Evolutionary conservation across 169 alveolate genomes (phyloP).

Genomic region (Cardiosporidium cionae): DNA sequence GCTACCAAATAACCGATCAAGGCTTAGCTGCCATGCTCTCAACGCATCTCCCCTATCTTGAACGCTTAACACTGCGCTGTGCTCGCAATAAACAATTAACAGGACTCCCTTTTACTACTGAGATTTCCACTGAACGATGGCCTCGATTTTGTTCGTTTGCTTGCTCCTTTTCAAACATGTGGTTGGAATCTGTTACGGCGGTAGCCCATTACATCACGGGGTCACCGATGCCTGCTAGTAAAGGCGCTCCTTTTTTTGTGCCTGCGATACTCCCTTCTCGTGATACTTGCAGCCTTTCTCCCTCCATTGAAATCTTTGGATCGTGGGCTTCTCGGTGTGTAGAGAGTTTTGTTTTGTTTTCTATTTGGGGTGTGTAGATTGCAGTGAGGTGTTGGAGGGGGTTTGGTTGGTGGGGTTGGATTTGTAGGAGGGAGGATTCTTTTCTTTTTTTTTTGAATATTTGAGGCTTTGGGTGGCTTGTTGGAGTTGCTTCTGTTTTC

Average conservation of each 20-base stretch:
- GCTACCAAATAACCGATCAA: constrained; percentile 68
- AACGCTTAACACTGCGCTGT: constrained; percentile 61
- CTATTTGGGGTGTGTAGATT: neutral
- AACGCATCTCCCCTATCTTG: constrained; percentile 63
- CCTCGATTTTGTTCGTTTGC: constrained; percentile 60
- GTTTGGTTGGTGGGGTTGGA: neutral
- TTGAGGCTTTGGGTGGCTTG: no score
- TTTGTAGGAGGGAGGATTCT: neutral
- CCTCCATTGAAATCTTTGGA: neutral
- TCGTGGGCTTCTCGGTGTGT: neutral
- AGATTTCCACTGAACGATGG: constrained; percentile 56
- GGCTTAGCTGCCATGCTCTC: constrained; percentile 68
- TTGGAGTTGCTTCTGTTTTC: no score
- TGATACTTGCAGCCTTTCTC: neutral
- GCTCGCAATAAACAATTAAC: constrained; percentile 63
- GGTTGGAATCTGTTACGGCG: constrained; percentile 65
- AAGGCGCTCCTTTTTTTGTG: no score
- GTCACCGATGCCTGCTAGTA: constrained; percentile 43
- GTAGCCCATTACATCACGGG: constrained; percentile 55
- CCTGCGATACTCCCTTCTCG: no score
- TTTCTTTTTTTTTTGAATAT: neutral
- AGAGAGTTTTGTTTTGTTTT: neutral
- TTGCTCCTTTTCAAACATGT: constrained; percentile 63
- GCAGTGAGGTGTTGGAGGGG: neutral
- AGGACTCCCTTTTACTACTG: constrained; percentile 55